A percentile compares a stretch with the other conserved stretches of the same genome.
Conservation (phyloP, 2,329 filamentous ascomycete genomes). For the Hymenoscyphus occultus region DNA sequence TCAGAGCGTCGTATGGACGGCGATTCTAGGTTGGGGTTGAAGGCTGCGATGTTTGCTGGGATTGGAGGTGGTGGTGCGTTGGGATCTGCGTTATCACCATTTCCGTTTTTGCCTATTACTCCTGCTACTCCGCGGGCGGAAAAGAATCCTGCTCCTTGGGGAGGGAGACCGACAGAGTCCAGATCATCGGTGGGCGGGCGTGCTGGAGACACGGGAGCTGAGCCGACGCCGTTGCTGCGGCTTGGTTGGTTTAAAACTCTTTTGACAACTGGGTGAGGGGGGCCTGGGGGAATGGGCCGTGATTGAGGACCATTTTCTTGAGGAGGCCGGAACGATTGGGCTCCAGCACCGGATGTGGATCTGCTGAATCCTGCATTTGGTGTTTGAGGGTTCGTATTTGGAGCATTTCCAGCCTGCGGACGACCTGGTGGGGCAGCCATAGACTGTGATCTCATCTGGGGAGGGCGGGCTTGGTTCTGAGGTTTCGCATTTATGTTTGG, state of each 20-base stretch:
- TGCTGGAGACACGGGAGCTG: constrained; percentile 30
- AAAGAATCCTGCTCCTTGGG: constrained; percentile 54
- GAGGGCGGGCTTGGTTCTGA: constrained; percentile 34
- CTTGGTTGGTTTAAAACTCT: constrained; percentile 35
- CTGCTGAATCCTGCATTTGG: constrained; percentile 32
- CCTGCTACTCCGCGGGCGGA: constrained; percentile 53
- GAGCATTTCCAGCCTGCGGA: constrained; percentile 20
- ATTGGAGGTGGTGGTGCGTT: constrained; percentile 38
- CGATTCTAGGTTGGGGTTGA: constrained; percentile 72
- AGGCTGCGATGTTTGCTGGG: constrained; percentile 51
- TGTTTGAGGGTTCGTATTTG: constrained; percentile 31
- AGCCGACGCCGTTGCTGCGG: constrained; percentile 30
- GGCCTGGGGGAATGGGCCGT: constrained; percentile 16
- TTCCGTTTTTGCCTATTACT: constrained; percentile 45
- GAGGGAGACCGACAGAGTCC: constrained; percentile 24
- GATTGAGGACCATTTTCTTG: constrained; percentile 16
- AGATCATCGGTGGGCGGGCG: constrained; percentile 15
- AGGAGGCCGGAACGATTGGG: constrained; percentile 22
- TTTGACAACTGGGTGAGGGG: constrained; percentile 21
- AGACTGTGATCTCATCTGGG: constrained; percentile 26
- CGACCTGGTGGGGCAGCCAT: constrained; percentile 32
- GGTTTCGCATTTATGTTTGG: constrained; percentile 14
- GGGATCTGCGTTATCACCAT: constrained; percentile 48
- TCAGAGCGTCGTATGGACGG: constrained; percentile 87
- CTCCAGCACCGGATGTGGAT: constrained; percentile 23